Conservation (phyloP, 768 basidiomycete genomes). For the Tubosaeta brunneosetosa region DNA sequence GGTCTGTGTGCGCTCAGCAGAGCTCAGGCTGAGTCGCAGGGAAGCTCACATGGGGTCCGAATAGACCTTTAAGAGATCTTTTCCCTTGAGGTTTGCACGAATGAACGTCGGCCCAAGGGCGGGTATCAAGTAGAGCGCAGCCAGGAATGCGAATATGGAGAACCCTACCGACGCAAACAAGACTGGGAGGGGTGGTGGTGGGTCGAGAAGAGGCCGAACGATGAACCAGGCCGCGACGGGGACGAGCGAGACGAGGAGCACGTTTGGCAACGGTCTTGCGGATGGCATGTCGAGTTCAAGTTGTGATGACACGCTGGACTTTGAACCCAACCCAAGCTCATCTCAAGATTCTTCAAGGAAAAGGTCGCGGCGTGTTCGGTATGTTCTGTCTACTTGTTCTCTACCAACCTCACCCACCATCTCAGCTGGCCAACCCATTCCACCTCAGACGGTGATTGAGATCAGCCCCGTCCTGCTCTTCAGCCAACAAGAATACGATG, state of each 20-base stretch:
- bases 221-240: conserved; percentile 75
- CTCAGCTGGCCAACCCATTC: conserved; percentile 25
- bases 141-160: conserved; percentile 75
- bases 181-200: conserved; percentile 62
- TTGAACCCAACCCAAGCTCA: conserved; percentile 48
- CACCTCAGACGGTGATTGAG: conserved; percentile 67
- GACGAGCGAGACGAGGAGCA: conserved; percentile 54
- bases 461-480: conserved; percentile 83
- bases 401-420: conserved; percentile 25
- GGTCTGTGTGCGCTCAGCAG: conserved; percentile 52
- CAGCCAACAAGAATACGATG: conserved; percentile 60
- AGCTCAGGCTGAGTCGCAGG: not conserved
- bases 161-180: conserved; percentile 80
- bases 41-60: conserved; percentile 59
- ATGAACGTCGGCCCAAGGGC: conserved; percentile 76
- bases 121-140: conserved; percentile 77
- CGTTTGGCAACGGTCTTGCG: conserved; percentile 48
- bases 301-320: conserved; percentile 6
- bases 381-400: conserved; percentile 4
- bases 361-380: conserved; percentile 68
- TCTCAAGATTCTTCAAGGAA: conserved; percentile 41
- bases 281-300: conserved; percentile 17
- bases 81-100: conserved; percentile 76
- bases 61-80: conserved; percentile 83
- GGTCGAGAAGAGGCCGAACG: conserved; percentile 64